These are phyloP conservation scores for Populus simonii DNA, from an alignment of 345 rosid genomes.

Conservation along the genomic window DNA sequence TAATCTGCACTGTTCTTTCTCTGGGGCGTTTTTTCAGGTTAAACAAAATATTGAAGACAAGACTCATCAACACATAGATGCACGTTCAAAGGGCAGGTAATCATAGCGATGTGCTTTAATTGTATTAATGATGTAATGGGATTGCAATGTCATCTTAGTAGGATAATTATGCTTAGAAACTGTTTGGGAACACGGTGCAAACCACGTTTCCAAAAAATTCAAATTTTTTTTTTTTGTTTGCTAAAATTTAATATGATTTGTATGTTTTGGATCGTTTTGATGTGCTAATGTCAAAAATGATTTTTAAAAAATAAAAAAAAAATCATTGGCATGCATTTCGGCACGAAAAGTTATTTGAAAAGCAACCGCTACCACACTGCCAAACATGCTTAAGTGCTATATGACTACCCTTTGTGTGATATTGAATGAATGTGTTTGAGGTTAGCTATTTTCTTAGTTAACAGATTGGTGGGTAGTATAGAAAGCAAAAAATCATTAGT, in stretches of 20 bases:
- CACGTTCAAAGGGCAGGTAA: constrained; percentile 88
- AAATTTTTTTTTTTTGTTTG: too few relatives aligned
- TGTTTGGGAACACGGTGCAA: too few relatives aligned
- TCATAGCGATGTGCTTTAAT: not conserved
- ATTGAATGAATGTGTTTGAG: not conserved
- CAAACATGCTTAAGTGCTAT: too few relatives aligned
- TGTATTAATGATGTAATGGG: not conserved
- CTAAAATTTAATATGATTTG: too few relatives aligned
- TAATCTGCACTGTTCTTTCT: not conserved
- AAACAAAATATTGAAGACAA: constrained; percentile 22
- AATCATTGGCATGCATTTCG: too few relatives aligned
- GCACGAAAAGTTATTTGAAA: too few relatives aligned
- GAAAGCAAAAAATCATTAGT: not conserved
- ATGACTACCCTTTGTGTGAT: not conserved
- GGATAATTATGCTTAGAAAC: not conserved
- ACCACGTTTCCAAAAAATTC: too few relatives aligned
- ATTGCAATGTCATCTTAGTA: not conserved
- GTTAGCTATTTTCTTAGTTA: not conserved
- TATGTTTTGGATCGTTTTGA: too few relatives aligned
- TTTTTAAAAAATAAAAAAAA: too few relatives aligned
- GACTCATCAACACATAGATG: constrained; percentile 49
- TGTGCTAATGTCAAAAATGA: too few relatives aligned
- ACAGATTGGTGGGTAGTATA: not conserved
- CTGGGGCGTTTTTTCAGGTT: constrained; percentile 51
- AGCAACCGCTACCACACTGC: too few relatives aligned